Base-by-base conservation (phyloP, 2,329 filamentous ascomycete genomes). In the Tolypocladium album region DNA sequence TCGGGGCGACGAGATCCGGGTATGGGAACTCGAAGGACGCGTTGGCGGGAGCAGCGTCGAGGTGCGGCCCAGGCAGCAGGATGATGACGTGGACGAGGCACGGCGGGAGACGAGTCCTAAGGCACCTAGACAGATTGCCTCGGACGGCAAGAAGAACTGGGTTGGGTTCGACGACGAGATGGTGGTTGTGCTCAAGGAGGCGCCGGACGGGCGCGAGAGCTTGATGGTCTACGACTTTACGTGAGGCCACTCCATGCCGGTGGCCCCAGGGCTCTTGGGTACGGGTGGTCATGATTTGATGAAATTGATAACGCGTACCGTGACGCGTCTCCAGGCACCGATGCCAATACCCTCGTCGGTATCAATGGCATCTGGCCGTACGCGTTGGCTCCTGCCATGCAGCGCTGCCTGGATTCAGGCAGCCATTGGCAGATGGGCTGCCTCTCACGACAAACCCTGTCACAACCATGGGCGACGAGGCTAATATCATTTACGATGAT, bases 161-260 rank as follows among this genome's bases (percentile, higher is more conserved):
- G 85, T 96, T 11, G 90, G 90, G 0, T 96, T 96, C 67, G 91
- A 96, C 68, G 90, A 96, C 52, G 90, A 96, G 72, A 91, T 91
- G 75, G 89, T 96, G n/a, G 87, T 96, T 62, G 85, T 96, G 50
- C 78, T 96, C 57, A 87, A 89, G 64, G 89, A 93, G 73, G 82
- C 84, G 64, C 73, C 76, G 34, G 77, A 82, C 34, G 89, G 89
- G 1, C 81, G 82, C 45, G 89, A 93, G 69, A 86, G 88, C 62
- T 73, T 96, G 63, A 82, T 92, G 69, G 86, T 94, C 52, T 96
- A 96, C 70, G 90, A 96, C 72, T 97, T 97, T 73, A 90, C 89
- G 6, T 65, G 64, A 47, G 56, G 24, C 55, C 43, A 3, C 20
- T 4, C 15, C 20, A 20, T 39, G 34, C 31, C 9, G 36, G 12